These are phyloP conservation scores for Ceratobasidium sp. DNA, from an alignment of 1,284 basidiomycete species.

Conservation along the genomic window DNA sequence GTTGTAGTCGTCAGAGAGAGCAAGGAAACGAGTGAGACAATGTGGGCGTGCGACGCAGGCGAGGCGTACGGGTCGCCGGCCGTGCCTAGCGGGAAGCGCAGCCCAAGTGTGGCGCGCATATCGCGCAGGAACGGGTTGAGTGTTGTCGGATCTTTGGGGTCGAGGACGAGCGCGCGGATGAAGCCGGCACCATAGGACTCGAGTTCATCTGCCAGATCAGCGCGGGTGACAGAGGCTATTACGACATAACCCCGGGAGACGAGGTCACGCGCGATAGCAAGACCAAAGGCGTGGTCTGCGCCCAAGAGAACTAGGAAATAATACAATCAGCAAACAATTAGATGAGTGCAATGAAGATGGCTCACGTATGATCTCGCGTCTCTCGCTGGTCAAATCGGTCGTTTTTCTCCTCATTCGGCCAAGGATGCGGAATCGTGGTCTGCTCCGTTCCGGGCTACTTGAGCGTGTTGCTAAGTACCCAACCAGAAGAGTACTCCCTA, in stretches of 20 bases:
- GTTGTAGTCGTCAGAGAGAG: slow-evolving; percentile 40
- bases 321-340: slow-evolving; percentile 24
- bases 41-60: slow-evolving; percentile 55
- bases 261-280: slow-evolving; percentile 74
- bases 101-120: slow-evolving; percentile 77
- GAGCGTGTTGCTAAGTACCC: slow-evolving; percentile 59
- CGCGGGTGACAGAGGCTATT: slow-evolving; percentile 74
- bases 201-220: slow-evolving; percentile 68
- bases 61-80: slow-evolving; percentile 75
- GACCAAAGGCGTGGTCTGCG: slow-evolving; percentile 70
- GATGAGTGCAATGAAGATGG: slow-evolving; percentile 42
- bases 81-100: slow-evolving; percentile 78
- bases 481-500: slow-evolving; percentile 68
- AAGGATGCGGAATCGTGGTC: slow-evolving; percentile 43
- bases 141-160: slow-evolving; percentile 77
- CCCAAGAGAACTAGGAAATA: slow-evolving; percentile 73
- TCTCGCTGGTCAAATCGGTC: slow-evolving; percentile 56
- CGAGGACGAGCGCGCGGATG: slow-evolving; percentile 79
- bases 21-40: slow-evolving; percentile 45
- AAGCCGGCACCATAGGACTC: slow-evolving; percentile 75
- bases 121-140: slow-evolving; percentile 80
- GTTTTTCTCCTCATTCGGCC: slow-evolving; percentile 50
- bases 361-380: slow-evolving; percentile 76
- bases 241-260: slow-evolving; percentile 82
- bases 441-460: slow-evolving; percentile 53